Evolutionary conservation across 139 green algal species (phyloP).

Genomic region (Tetraselmis striata): DNA sequence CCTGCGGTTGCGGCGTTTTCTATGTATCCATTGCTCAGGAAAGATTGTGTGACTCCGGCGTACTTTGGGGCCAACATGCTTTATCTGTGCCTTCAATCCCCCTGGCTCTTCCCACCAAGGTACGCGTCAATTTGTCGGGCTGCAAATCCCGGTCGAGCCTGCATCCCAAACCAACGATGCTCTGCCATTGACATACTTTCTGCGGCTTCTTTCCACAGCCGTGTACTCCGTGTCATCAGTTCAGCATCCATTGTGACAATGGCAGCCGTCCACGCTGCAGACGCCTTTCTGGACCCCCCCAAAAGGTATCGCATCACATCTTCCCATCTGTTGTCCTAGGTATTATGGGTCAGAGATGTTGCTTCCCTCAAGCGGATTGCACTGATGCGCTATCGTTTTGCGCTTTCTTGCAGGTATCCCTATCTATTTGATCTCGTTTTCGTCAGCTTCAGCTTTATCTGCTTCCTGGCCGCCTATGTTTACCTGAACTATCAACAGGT

Average conservation of each 20-base stretch:
- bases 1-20: slow-evolving; percentile 57
- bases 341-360: too few relatives aligned
- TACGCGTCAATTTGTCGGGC: too few relatives aligned
- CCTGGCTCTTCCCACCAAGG: background rate
- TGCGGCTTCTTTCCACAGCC: too few relatives aligned
- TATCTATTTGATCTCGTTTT: background rate
- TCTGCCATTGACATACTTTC: too few relatives aligned
- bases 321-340: too few relatives aligned
- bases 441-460: background rate
- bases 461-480: background rate
- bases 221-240: too few relatives aligned
- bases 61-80: slow-evolving; percentile 43
- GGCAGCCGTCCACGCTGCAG: background rate
- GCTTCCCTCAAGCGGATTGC: too few relatives aligned
- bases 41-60: slow-evolving; percentile 68
- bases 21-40: slow-evolving; percentile 86
- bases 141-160: too few relatives aligned
- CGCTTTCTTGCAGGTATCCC: background rate
- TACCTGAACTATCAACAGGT: background rate
- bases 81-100: background rate
- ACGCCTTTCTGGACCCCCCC: background rate
- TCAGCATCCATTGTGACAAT: too few relatives aligned
- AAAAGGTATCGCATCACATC: too few relatives aligned
- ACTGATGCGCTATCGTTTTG: too few relatives aligned
- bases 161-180: too few relatives aligned